These are phyloP conservation scores for Tetracladium setigerum DNA, from an alignment of 495 filamentous ascomycete species.

Conservation along the genomic window DNA sequence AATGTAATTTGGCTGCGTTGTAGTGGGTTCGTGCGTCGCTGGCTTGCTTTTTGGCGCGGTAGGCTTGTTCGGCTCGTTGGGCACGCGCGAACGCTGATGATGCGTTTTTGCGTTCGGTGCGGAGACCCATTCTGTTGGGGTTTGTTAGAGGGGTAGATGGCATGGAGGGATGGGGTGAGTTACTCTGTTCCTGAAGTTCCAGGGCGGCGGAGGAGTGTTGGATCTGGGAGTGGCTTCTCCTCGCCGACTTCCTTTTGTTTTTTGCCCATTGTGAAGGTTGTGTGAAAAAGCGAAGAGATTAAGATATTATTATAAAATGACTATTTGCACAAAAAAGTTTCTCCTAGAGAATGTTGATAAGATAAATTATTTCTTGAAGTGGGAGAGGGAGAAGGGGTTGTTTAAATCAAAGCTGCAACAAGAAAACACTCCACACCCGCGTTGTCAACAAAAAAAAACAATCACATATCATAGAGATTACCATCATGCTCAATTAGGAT, in stretches of 20 bases:
- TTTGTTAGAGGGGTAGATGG: too few relatives aligned
- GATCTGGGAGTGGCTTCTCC: conserved; percentile 5
- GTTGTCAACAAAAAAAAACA: too few relatives aligned
- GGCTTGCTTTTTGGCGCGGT: conserved; percentile 7
- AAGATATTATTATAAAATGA: background rate
- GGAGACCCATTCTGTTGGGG: conserved; percentile 1
- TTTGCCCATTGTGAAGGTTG: background rate
- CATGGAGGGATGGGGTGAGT: background rate
- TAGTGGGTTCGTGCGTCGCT: conserved; percentile 7
- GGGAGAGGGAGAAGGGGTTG: background rate
- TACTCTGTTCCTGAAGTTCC: conserved; percentile 12
- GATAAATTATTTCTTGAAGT: background rate
- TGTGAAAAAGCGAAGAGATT: background rate
- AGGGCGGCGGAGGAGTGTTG: conserved; percentile 4
- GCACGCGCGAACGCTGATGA: conserved; percentile 12
- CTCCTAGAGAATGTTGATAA: conserved; percentile 1
- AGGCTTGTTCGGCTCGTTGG: conserved; percentile 13
- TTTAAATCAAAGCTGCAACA: too few relatives aligned
- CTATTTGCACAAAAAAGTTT: background rate
- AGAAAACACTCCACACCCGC: too few relatives aligned
- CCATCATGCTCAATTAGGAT: too few relatives aligned
- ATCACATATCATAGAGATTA: too few relatives aligned
- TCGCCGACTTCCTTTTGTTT: conserved; percentile 1
- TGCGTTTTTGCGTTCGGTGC: conserved; percentile 7
- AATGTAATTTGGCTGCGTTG: conserved; percentile 8